Conservation (phyloP, 2,329 filamentous ascomycete species). For the Alternaria solani region DNA sequence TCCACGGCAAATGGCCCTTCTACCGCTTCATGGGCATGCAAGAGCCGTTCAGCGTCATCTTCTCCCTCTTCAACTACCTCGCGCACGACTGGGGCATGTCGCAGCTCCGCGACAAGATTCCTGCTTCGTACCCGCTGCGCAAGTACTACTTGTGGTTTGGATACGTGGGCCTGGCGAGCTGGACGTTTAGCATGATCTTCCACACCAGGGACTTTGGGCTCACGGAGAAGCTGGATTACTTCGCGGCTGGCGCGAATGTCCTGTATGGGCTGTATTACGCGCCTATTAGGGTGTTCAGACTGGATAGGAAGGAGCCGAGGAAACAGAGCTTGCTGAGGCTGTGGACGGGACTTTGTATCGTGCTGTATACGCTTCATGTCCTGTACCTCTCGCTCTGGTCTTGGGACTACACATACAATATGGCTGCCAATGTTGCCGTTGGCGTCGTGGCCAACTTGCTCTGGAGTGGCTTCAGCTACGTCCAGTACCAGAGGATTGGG, state of each 20-base stretch:
- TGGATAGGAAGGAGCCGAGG: constrained; percentile 68
- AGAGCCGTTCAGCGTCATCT: constrained; percentile 92
- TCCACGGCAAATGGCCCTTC: constrained; percentile 99
- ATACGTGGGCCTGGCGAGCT: constrained; percentile 81
- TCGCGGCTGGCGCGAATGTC: constrained; percentile 87
- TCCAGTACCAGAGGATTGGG: constrained; percentile 74
- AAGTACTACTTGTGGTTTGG: constrained; percentile 83
- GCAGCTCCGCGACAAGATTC: constrained; percentile 74
- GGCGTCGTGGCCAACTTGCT: constrained; percentile 82
- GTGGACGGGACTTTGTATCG: constrained; percentile 78
- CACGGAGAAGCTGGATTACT: constrained; percentile 97
- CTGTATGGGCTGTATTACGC: constrained; percentile 92
- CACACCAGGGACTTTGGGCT: constrained; percentile 85
- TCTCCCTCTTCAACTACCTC: constrained; percentile 88
- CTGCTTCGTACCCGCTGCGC: constrained; percentile 75
- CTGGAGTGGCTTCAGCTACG: constrained; percentile 85
- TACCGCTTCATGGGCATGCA: constrained; percentile 89
- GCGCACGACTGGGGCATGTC: constrained; percentile 82
- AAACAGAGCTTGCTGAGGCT: constrained; percentile 67
- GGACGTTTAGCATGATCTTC: constrained; percentile 90
- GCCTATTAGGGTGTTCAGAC: constrained; percentile 79
- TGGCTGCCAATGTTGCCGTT: constrained; percentile 88
- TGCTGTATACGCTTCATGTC: constrained; percentile 78
- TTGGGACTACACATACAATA: constrained; percentile 98
- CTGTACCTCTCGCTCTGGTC: constrained; percentile 82